Evolutionary conservation across 495 filamentous ascomycete genomes (phyloP), one percentile per base, ranked within the genome.

Genomic region (Penicillium fimorum): DNA sequence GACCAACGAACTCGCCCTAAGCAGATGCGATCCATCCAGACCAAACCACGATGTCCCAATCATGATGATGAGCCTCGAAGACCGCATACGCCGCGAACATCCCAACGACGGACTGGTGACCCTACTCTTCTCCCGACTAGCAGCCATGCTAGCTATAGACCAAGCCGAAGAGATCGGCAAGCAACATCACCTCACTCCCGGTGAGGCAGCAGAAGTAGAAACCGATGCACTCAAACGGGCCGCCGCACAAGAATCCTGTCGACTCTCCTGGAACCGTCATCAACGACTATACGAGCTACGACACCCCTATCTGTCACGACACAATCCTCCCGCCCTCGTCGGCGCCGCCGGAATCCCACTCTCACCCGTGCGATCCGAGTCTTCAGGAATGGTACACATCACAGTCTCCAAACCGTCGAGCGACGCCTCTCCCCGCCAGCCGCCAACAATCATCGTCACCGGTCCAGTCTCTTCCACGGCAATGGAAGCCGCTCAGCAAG

Each of bases 91-190:
- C 5, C 79, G 81, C 4, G 74, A 84, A 8, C 80, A 78, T 12
- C 84, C 82, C 15, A 78, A 85, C 57, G 84, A 89, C 64, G 87
- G 86, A 8, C 79, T 91, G 4, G 78, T 92, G n/a, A 83, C 87
- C 0, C 77, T 84, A n/a, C 79, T 93, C 30, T 89, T 87, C 69
- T 87, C 89, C 0, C 76, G 79, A 22, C 77, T 84, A 13, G 89
- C 89, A 2, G 81, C 87, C 4, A 84, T 87, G 61, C 81, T 89
- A 42, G 87, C 85, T 4, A 76, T 89, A 35, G 87, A 90, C 18
- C 76, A 83, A 30, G 82, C 85, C 22, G 72, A 71, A 12, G 73
- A 81, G 50, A 56, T 76, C 50, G 58, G 76, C 58, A 63, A 70
- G 52, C 40, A 76, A 52, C 69, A 78, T 53, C 52, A 64, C 30